Evolutionary conservation across 768 basidiomycete genomes (phyloP).

Genomic region (Daedaleopsis sinensis): DNA sequence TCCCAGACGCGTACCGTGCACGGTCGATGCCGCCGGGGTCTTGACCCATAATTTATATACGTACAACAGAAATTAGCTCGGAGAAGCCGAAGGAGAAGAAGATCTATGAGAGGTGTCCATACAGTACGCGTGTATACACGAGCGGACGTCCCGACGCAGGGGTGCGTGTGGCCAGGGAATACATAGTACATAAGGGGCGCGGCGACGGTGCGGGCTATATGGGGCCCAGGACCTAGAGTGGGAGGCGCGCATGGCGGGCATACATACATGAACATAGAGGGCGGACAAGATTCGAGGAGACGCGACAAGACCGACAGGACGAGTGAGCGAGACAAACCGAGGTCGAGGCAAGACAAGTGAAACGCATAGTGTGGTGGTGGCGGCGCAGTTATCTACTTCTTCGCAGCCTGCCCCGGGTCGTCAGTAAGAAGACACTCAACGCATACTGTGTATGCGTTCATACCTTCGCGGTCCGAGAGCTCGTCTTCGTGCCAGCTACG

Average conservation of each 20-base stretch:
- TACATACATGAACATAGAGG: constrained; percentile 17
- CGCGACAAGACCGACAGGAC: constrained; percentile 4
- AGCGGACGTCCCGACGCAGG: constrained; percentile 1
- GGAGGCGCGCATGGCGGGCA: constrained; percentile 1
- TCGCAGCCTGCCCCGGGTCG: constrained; percentile 6
- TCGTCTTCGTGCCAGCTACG: constrained; percentile 11
- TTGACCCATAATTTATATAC: neutral
- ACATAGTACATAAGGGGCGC: constrained; percentile 3
- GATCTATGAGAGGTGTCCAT: constrained; percentile 17
- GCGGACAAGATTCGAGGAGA: neutral
- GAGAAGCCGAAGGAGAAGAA: neutral
- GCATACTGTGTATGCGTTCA: too few relatives aligned
- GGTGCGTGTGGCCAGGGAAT: neutral
- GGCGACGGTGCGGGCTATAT: neutral
- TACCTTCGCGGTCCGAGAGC: constrained; percentile 15
- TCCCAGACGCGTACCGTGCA: constrained; percentile 5
- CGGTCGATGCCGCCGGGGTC: neutral
- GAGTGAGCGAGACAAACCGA: neutral
- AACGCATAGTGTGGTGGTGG: neutral
- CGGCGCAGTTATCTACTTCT: constrained; percentile 6
- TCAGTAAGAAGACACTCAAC: neutral
- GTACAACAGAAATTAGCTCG: neutral
- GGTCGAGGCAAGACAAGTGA: neutral
- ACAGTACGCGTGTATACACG: constrained; percentile 17
- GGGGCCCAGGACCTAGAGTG: neutral